A percentile compares a stretch with the other conserved stretches of the same genome.
These are phyloP conservation scores for Onygenales sp. DNA, from an alignment of 2,329 filamentous ascomycete species.

Conservation along the genomic window DNA sequence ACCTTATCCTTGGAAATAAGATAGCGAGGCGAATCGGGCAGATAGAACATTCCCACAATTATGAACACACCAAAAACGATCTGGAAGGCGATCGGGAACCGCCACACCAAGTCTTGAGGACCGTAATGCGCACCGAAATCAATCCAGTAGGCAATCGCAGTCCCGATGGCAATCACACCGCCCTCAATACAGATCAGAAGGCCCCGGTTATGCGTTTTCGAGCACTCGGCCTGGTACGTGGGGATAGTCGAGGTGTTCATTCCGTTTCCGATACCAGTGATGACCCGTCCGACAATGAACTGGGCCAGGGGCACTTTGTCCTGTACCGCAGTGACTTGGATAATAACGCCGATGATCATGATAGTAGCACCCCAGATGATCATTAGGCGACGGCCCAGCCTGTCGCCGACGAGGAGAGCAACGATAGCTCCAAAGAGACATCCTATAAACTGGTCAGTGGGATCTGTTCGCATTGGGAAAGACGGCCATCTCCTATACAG, in stretches of 20 bases:
- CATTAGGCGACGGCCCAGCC: slow-evolving; percentile 24
- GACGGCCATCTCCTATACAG: too few species aligned
- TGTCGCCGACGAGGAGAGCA: slow-evolving; percentile 16
- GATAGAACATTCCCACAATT: slow-evolving; percentile 24
- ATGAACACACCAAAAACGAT: slow-evolving; percentile 36
- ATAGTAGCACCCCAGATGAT: slow-evolving; percentile 48
- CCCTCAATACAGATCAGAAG: slow-evolving; percentile 49
- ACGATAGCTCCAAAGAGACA: slow-evolving; percentile 19
- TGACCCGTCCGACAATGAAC: slow-evolving; percentile 38
- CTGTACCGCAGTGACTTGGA: slow-evolving; percentile 12
- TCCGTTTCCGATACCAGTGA: slow-evolving; percentile 43
- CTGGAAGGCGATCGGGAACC: slow-evolving; percentile 42
- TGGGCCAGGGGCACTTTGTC: slow-evolving; percentile 31
- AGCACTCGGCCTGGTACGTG: slow-evolving; percentile 40
- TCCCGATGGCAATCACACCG: slow-evolving; percentile 36
- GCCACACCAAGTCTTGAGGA: slow-evolving; percentile 24
- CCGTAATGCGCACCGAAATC: slow-evolving; percentile 28
- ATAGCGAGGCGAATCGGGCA: slow-evolving; percentile 25
- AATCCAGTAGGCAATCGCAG: slow-evolving; percentile 37
- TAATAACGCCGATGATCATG: slow-evolving; percentile 19
- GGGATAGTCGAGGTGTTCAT: slow-evolving; percentile 42
- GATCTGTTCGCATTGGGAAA: too few species aligned
- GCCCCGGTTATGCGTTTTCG: slow-evolving; percentile 43
- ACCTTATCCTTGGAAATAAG: slow-evolving; percentile 22
- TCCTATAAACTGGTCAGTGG: slow-evolving; percentile 6